Base-by-base conservation (phyloP, 345 rosid genomes). In the Murraya paniculata region DNA sequence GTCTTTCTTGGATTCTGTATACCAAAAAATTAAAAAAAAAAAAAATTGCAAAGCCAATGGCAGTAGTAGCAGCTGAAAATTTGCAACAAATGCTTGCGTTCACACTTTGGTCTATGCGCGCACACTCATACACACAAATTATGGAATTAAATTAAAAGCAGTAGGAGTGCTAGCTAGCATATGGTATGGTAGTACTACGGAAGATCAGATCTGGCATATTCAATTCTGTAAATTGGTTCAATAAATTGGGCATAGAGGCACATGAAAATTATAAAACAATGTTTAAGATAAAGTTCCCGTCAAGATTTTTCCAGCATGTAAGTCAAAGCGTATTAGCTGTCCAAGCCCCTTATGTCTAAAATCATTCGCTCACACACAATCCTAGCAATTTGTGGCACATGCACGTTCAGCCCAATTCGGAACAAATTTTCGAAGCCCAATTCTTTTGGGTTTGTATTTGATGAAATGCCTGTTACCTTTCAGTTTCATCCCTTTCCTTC, bases 131-230 rank as follows among this genome's bases (percentile, higher is more conserved):
- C 6, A 53, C 22, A 19, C 50, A 53, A 53, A 53, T 53, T 53
- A 53, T 45, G 5, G 18, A 53, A 53, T 53, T 53, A 53, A 53
- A 53, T 53, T 53, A 53, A 3, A 36, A 21, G 48, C 66, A 61
- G 66, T 13, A 13, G 36, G 22, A 35, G 21, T 16, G 16, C 66
- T 31, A 62, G 22, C 22, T 5, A 57, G 64, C 64, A 55, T 56
- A 73, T 55, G 73, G 50, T 14, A 21, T 21, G 11, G 16, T 36
- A 78, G 81, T 61, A 66, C 73, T 36, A 71, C 71, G 82, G 82
- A 78, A 82, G 77, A 83, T 85, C 80, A 73, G 83, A 85, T 78
- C 85, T 79, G 73, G 61, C 65, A 67, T 41, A 67, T 41, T 72
- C 9, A 56, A 19, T 72, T 62, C 5, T 35, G 18, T 35, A 39